phyloP scores from a whole-genome alignment of 1,284 basidiomycete species.

The Ganoderma resinaceum region DNA sequence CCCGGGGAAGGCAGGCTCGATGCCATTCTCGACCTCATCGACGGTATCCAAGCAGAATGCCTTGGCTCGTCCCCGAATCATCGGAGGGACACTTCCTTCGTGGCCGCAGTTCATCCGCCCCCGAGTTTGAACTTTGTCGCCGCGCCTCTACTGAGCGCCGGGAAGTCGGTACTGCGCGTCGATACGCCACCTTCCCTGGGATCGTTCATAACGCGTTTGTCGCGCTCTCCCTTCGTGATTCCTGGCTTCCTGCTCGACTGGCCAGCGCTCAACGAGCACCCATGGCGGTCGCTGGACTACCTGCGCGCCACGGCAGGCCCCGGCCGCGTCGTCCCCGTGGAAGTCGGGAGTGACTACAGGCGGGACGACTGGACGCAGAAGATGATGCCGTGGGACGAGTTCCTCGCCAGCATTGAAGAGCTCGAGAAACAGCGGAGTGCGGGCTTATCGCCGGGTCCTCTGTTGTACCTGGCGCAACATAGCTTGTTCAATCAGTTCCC shows the following conservation, averaged over 20 bases:
- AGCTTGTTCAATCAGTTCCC: slow-evolving; percentile 89
- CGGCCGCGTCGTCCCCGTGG: slow-evolving; percentile 89
- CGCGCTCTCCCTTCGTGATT: slow-evolving; percentile 76
- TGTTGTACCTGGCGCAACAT: slow-evolving; percentile 93
- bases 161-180: slow-evolving; percentile 44
- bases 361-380: slow-evolving; percentile 83
- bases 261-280: slow-evolving; percentile 72
- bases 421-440: slow-evolving; percentile 15
- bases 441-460: slow-evolving; percentile 32
- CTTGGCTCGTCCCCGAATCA: slow-evolving; percentile 5
- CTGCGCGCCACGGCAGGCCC: slow-evolving; percentile 73
- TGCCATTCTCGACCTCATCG: slow-evolving; percentile 68
- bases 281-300: slow-evolving; percentile 77
- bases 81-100: slow-evolving; percentile 6
- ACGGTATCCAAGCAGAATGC: slow-evolving; percentile 45
- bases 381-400: slow-evolving; percentile 81
- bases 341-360: slow-evolving; percentile 88
- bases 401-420: slow-evolving; percentile 61
- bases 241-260: slow-evolving; percentile 66
- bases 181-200: slow-evolving; percentile 59
- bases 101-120: slow-evolving; percentile 6
- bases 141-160: slow-evolving; percentile 22
- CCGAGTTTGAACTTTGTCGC: slow-evolving; percentile 13
- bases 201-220: slow-evolving; percentile 50
- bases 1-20: slow-evolving; percentile 68